Base-by-base conservation (phyloP, 352 stramenopile species). In the Elongisporangium anandrum region DNA sequence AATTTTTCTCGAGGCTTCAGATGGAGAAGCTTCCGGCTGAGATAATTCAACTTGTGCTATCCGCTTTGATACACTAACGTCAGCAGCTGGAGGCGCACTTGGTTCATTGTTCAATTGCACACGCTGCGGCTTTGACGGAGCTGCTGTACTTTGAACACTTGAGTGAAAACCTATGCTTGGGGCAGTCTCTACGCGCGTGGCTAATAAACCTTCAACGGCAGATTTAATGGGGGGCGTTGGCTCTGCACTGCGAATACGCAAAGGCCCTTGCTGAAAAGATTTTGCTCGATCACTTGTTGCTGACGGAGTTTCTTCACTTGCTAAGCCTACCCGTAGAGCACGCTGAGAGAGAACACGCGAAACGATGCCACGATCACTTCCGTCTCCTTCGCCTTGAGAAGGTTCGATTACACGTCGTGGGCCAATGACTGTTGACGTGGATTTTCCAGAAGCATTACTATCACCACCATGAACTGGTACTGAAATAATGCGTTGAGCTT, bases 271-370 rank as follows among this genome's bases (percentile, higher is more conserved):
- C 23, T 57, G n/a, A 21, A 57, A 47, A 34, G 24, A 60, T 5
- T 59, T 75, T 49, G 66, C 69, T 21, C 51, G 64, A 9, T 80
- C 69, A n/a, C 56, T 67, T 21, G 38, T n/a, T 2, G 24, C 34
- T 15, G 34, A 2, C 34, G 34, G 10, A 6, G 34, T 45, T 17
- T 45, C 34, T 45, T 45, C 34, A 45, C 34, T 45, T 12, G 66
- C 70, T 64, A 73, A 23, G 20, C 73, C 77, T 17, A 86, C 61
- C 41, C 77, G 73, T 52, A 73, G 63, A 10, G 77, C 66, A 9
- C 72, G 64, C 59, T 76, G 64, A 17, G 77, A 73, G 51, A 84
- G 59, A 49, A 86, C 66, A 26, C 77, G 68, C 4, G 64, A 68
- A 22, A 60, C 23, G 17, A 51, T 38, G 8, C 50, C 59, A 16